Conservation (phyloP, 768 basidiomycete species). For the Crucibulum laeve region DNA sequence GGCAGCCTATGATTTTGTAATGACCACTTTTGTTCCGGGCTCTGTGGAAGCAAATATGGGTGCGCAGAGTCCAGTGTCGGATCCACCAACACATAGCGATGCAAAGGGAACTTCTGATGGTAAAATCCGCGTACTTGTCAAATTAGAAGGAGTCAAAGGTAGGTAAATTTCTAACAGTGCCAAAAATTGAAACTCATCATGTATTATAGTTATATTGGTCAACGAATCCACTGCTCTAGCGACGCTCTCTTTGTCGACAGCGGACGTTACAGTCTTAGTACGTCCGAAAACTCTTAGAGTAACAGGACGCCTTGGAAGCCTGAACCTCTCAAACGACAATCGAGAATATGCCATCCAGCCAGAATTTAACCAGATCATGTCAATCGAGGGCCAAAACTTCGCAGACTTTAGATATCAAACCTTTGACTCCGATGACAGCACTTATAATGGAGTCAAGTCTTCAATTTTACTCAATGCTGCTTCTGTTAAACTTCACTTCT, state of each 20-base stretch:
- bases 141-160: conserved; percentile 84
- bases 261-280: conserved; percentile 77
- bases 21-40: conserved; percentile 88
- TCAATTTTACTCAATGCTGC: conserved; percentile 79
- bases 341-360: conserved; percentile 42
- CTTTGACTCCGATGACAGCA: conserved; percentile 67
- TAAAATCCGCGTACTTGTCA: conserved; percentile 79
- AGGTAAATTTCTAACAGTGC: conserved; percentile 10
- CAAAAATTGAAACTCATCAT: background rate
- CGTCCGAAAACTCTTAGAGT: conserved; percentile 71
- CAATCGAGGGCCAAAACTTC: conserved; percentile 92
- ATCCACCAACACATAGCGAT: background rate
- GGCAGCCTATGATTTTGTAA: conserved; percentile 91
- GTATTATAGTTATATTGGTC: conserved; percentile 63
- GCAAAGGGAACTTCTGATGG: conserved; percentile 20
- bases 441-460: conserved; percentile 79
- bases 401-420: conserved; percentile 95
- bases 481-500: conserved; percentile 84
- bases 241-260: conserved; percentile 86
- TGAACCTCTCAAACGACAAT: conserved; percentile 78
- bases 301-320: conserved; percentile 75
- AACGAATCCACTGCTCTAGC: conserved; percentile 70
- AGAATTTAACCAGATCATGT: conserved; percentile 80
- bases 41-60: background rate
- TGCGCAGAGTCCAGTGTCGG: background rate